Evolutionary conservation across 2,329 filamentous ascomycete species (phyloP), one percentile per base, ranked within the genome.

Genomic region (Aspergillus sp.): DNA sequence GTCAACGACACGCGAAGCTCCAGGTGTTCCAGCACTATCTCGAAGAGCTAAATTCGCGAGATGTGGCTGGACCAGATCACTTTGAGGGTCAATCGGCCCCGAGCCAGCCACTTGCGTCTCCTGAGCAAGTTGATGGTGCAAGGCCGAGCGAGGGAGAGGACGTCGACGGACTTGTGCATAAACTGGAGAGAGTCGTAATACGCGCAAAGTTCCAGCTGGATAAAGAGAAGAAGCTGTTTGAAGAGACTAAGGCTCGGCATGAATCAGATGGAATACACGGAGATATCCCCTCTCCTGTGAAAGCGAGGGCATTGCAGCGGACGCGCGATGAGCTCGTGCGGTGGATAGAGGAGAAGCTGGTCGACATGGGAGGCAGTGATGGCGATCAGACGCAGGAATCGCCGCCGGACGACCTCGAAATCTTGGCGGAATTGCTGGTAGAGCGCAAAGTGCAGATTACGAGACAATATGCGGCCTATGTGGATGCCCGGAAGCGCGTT

Each of bases 311-410:
- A 3, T 49, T 72, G 15, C 54, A 64, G 31, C 51, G 52, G 24
- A 68, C 66, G 8, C 59, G 67, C 27, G 59, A 69, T 36, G 66
- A 69, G 37, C 51, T 72, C 26, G 59, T 71, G 4, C 54, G 61
- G 27, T 72, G 69, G 69, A 58, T 72, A 5, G 68, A 72, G 43
- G 58, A 60, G 25, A 67, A 68, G 26, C 43, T 72, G 28, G 55
- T 62, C 12, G 64, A 42, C 11, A 50, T 51, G 27, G 50, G 45
- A 4, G 48, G 49, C 30, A 44, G 44, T 4, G 56, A 59, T 15
- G 51, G 52, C 22, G 47, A 36, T 15, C 35, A 45, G 16, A 34
- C 51, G 2, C 44, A 51, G 15, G 49, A 55, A n/a, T 34, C 54
- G 4, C 38, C 45, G 8, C 33, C 49, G 4, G 46, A 55, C 27